phyloP scores from a whole-genome alignment of 139 green algal genomes.

The Tetraselmis striata region DNA sequence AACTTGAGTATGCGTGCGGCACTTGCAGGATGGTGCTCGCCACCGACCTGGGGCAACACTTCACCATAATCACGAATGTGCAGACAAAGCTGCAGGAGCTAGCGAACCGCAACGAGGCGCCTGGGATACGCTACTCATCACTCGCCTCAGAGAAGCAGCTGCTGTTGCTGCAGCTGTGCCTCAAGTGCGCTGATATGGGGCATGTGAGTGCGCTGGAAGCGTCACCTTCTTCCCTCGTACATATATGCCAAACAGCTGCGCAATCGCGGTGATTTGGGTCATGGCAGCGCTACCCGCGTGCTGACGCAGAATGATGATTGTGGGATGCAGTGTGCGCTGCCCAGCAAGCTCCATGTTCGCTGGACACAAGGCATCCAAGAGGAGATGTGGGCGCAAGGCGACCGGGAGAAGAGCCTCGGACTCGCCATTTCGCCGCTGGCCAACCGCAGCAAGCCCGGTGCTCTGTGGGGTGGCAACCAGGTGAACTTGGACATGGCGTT shows the following conservation, averaged over 20 bases:
- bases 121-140: background rate
- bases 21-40: conserved; percentile 4
- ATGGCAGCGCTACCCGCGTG: too few species aligned
- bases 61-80: conserved; percentile 1
- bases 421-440: background rate
- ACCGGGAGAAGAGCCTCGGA: conserved; percentile 1
- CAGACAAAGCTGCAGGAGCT: background rate
- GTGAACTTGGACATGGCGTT: too few species aligned
- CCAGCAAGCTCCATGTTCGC: background rate
- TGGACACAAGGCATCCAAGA: conserved; percentile 6
- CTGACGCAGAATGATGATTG: too few species aligned
- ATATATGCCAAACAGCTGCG: too few species aligned
- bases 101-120: background rate
- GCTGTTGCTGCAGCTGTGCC: conserved; percentile 4
- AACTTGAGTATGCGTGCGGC: background rate
- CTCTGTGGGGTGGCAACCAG: background rate
- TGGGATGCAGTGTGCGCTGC: background rate
- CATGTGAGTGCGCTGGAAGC: too few species aligned
- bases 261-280: too few species aligned
- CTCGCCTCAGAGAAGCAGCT: background rate
- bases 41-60: conserved; percentile 11
- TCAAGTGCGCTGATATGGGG: conserved; percentile 12
- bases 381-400: conserved; percentile 8
- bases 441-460: background rate
- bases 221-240: too few species aligned